Evolutionary conservation across 192 early-diverging fungal genomes (phyloP), one percentile per base, ranked within the genome.

Genomic region (Backusella morwellensis): DNA sequence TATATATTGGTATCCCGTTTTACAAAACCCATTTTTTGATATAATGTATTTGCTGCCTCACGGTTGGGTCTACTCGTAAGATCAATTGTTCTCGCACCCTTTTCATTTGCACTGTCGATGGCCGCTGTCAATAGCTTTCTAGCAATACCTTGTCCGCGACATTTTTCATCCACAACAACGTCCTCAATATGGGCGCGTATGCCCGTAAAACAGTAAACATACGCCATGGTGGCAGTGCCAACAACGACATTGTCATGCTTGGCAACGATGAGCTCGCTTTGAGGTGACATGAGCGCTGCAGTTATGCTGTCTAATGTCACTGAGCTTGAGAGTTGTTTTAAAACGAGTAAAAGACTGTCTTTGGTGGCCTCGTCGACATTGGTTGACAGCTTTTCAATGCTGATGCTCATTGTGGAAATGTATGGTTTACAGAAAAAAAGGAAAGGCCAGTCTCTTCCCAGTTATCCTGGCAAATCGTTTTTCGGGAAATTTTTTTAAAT

Each of bases 141-240:
- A 0, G 81, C 87, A 14, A 86, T 35, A 1, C 87, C 87, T 38
- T 79, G 40, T 1, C 82, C 80, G 6, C 85, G 83, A 32, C 75
- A 81, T 26, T 42, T 41, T 4, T 34, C 19, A 17, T 72, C 73
- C 6, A 88, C 85, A 2, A 88, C 75, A 0, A 88, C 78, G 38
- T 88, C 87, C 38, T 88, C 87, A 73, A 88, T 86, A 74, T 88
- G 87, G 0, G 83, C 85, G 29, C 87, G 82, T 17, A 79, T 66
- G 4, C 82, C 84, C 56, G 84, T 88, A 14, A 85, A 38, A 19
- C 84, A 76, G 6, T 76, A 73, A 0, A 79, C 35, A 29, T 68
- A 78, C 9, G 78, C 76, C 6, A 88, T 69, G 0, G 87, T 86
- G 8, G 81, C 71, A 12, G 74, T 80, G 4, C 87, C 87, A 1